Conservation (phyloP, 441 rosid genomes). For the Francoa sonchifolia region DNA sequence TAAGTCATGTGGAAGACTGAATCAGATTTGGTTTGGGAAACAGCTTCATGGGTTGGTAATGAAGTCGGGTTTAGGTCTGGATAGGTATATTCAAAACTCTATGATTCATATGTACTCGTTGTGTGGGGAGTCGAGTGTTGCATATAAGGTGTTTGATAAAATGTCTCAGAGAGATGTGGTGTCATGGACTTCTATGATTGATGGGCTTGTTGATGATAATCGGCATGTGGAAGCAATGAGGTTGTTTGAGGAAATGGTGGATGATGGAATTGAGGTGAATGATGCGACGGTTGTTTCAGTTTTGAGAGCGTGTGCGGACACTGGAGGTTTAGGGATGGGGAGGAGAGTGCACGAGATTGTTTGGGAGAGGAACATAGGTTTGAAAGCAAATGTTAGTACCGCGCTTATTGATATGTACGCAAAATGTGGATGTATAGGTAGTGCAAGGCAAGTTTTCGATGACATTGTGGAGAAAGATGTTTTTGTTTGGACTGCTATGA, state of each 20-base stretch:
- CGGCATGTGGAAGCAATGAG: constrained; percentile 11
- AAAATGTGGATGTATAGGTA: constrained; percentile 34
- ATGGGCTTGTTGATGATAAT: constrained; percentile 13
- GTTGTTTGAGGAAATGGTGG: constrained; percentile 10
- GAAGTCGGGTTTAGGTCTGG: constrained; percentile 9
- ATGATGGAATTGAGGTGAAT: constrained; percentile 9
- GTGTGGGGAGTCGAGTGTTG: constrained; percentile 5
- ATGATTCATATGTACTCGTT: constrained; percentile 11
- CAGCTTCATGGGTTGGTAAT: constrained; percentile 8
- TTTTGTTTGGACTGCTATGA: constrained; percentile 40
- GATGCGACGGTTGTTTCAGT: constrained; percentile 13
- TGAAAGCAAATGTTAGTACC: constrained; percentile 28
- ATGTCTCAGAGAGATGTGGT: constrained; percentile 12
- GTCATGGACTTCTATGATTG: constrained; percentile 16
- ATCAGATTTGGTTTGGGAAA: constrained; percentile 2
- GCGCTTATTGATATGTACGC: constrained; percentile 44
- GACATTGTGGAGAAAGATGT: constrained; percentile 9
- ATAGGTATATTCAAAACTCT: constrained; percentile 7
- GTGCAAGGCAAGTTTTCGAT: constrained; percentile 12
- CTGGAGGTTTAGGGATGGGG: constrained; percentile 8
- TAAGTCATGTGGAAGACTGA: constrained; percentile 11
- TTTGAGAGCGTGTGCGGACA: constrained; percentile 13
- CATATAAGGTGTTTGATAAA: constrained; percentile 11
- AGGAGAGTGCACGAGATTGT: constrained; percentile 10
- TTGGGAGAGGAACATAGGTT: constrained; percentile 26